phyloP scores from a whole-genome alignment of 371 early-diverging fungal genomes.

The Apophysomyces elegans region DNA sequence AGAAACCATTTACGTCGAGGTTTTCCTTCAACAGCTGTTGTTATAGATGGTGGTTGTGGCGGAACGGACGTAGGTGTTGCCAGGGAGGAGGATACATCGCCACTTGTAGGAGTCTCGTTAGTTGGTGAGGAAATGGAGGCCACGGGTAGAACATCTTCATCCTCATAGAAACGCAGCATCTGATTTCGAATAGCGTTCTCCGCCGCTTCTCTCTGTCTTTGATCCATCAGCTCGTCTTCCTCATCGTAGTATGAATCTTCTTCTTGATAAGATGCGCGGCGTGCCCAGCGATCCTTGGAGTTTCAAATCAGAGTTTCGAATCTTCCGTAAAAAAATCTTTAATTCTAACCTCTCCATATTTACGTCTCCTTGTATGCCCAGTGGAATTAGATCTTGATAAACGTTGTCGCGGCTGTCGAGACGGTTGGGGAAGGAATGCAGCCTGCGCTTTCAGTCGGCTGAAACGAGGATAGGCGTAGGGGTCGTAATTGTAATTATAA shows the following conservation, averaged over 20 bases:
- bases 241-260: not conserved
- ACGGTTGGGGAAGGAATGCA: not conserved
- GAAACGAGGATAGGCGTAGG: slow-evolving; percentile 15
- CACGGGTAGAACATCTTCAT: not conserved
- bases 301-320: slow-evolving; percentile 11
- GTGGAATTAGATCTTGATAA: slow-evolving; percentile 1
- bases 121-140: not conserved
- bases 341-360: slow-evolving; percentile 4
- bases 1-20: not conserved
- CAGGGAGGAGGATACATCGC: not conserved
- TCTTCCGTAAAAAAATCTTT: not conserved
- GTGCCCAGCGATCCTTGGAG: slow-evolving; percentile 1
- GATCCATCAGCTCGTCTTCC: not conserved
- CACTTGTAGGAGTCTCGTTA: not conserved
- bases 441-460: slow-evolving; percentile 20
- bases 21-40: not conserved
- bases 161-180: not conserved
- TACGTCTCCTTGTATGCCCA: not conserved
- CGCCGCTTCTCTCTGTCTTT: slow-evolving; percentile 6
- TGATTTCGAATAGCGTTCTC: slow-evolving; percentile 3
- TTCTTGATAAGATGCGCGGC: slow-evolving; percentile 7
- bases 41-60: not conserved
- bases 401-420: not conserved
- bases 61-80: not conserved
- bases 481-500: slow-evolving; percentile 16